Conservation (phyloP, 2,329 filamentous ascomycete species). For the Pseudopithomyces maydicus region DNA sequence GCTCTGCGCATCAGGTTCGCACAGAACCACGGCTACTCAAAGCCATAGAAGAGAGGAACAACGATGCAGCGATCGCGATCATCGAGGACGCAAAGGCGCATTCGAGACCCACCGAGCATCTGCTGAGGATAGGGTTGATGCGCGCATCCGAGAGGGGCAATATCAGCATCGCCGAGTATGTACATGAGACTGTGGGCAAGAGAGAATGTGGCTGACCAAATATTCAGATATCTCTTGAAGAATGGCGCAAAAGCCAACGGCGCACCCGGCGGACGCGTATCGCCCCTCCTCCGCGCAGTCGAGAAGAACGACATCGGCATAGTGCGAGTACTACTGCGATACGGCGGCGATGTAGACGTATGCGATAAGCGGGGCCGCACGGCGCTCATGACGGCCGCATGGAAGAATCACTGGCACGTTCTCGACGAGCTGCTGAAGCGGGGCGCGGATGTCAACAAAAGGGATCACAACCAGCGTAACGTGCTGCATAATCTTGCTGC, state of each 20-base stretch:
- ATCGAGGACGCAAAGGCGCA: constrained; percentile 41
- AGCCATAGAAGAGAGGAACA: constrained; percentile 38
- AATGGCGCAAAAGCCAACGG: constrained; percentile 42
- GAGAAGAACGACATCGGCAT: constrained; percentile 38
- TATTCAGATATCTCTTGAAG: constrained; percentile 30
- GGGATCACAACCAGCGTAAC: constrained; percentile 39
- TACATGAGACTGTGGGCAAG: too few species aligned
- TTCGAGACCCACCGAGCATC: constrained; percentile 37
- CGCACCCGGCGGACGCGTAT: constrained; percentile 33
- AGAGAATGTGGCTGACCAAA: too few species aligned
- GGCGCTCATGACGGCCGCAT: constrained; percentile 45
- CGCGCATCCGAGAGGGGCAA: constrained; percentile 42
- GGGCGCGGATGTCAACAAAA: constrained; percentile 46
- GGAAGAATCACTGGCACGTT: constrained; percentile 41
- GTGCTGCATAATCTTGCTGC: constrained; percentile 45
- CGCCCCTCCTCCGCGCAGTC: constrained; percentile 38
- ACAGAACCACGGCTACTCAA: constrained; percentile 43
- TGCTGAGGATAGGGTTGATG: constrained; percentile 43
- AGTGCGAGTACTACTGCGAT: constrained; percentile 38
- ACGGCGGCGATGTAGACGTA: constrained; percentile 38
- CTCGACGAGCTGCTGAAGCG: constrained; percentile 42
- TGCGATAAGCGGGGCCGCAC: constrained; percentile 44
- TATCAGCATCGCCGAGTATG: constrained; percentile 27
- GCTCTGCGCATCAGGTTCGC: constrained; percentile 31
- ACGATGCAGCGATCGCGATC: constrained; percentile 39